Conservation (phyloP, 2,329 filamentous ascomycete genomes). For the Fonsecaea pedrosoi region DNA sequence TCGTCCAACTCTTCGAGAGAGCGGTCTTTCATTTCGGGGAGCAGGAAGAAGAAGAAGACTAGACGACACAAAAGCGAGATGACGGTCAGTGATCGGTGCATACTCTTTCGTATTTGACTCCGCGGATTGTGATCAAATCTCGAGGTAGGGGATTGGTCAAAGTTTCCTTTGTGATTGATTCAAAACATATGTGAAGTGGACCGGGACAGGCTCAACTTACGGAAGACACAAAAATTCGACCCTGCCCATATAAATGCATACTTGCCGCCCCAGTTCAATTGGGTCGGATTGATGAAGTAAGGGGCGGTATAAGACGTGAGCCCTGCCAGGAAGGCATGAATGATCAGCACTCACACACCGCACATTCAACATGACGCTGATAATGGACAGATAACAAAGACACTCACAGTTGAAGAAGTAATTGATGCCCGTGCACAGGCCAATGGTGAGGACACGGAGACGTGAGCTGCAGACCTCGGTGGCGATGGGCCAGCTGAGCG, state of each 20-base stretch:
- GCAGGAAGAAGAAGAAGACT: slow-evolving; percentile 32
- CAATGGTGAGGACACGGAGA: slow-evolving; percentile 49
- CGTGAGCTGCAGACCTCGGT: slow-evolving; percentile 49
- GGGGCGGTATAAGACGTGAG: slow-evolving; percentile 52
- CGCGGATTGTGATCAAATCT: not conserved
- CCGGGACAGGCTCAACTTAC: slow-evolving; percentile 29
- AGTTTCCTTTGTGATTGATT: not conserved
- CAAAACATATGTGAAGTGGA: not conserved
- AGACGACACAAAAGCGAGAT: not conserved
- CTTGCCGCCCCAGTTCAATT: slow-evolving; percentile 54
- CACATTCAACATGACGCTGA: not conserved
- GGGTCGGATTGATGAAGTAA: slow-evolving; percentile 49
- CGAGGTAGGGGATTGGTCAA: not conserved
- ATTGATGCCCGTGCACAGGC: slow-evolving; percentile 50
- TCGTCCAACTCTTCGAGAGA: slow-evolving; percentile 43
- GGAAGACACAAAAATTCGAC: slow-evolving; percentile 50
- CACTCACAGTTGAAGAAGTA: slow-evolving; percentile 46
- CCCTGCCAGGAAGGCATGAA: slow-evolving; percentile 29
- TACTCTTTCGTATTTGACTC: not conserved
- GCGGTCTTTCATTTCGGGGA: slow-evolving; percentile 42
- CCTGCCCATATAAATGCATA: slow-evolving; percentile 58
- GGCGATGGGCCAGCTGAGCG: slow-evolving; percentile 49
- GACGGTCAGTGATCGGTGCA: not conserved
- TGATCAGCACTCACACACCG: not conserved
- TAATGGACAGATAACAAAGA: not conserved